These are phyloP conservation scores for Naganishia vaughanmartiniae DNA, from an alignment of 768 basidiomycete genomes.

Conservation along the genomic window DNA sequence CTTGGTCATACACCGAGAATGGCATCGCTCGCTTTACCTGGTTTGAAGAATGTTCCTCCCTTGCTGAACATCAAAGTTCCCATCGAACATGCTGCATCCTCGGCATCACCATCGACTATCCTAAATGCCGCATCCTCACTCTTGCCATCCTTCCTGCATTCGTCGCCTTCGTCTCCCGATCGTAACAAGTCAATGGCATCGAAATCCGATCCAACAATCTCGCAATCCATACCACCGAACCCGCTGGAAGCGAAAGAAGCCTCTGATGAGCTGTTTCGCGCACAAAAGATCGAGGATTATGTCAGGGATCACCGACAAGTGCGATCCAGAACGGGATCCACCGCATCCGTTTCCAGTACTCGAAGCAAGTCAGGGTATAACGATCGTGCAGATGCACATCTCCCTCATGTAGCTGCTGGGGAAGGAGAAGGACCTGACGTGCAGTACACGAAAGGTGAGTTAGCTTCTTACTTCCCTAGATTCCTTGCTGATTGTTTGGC, in stretches of 20 bases:
- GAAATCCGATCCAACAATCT: slow-evolving; percentile 32
- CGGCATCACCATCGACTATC: slow-evolving; percentile 42
- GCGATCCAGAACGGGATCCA: not conserved
- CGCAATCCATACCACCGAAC: slow-evolving; percentile 35
- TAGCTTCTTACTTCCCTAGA: slow-evolving; percentile 43
- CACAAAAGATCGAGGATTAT: slow-evolving; percentile 33
- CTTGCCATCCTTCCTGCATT: slow-evolving; percentile 36
- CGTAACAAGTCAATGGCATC: not conserved
- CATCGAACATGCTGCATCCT: slow-evolving; percentile 31
- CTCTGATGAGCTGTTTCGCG: slow-evolving; percentile 33
- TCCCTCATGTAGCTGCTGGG: slow-evolving; percentile 56
- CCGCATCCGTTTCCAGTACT: not conserved
- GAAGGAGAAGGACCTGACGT: slow-evolving; percentile 60
- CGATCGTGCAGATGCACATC: slow-evolving; percentile 58
- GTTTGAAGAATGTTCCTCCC: not conserved
- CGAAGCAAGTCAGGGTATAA: not conserved
- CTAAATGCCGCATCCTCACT: slow-evolving; percentile 40
- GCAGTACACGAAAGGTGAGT: slow-evolving; percentile 62
- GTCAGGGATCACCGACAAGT: slow-evolving; percentile 20
- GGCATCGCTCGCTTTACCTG: not conserved
- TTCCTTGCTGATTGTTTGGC: slow-evolving; percentile 29
- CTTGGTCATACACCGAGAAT: not conserved
- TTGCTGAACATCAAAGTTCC: slow-evolving; percentile 19
- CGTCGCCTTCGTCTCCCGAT: not conserved
- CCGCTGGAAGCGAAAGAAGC: slow-evolving; percentile 29